Evolutionary conservation across 345 rosid genomes (phyloP).

Genomic region (Melaleuca quinquenervia): DNA sequence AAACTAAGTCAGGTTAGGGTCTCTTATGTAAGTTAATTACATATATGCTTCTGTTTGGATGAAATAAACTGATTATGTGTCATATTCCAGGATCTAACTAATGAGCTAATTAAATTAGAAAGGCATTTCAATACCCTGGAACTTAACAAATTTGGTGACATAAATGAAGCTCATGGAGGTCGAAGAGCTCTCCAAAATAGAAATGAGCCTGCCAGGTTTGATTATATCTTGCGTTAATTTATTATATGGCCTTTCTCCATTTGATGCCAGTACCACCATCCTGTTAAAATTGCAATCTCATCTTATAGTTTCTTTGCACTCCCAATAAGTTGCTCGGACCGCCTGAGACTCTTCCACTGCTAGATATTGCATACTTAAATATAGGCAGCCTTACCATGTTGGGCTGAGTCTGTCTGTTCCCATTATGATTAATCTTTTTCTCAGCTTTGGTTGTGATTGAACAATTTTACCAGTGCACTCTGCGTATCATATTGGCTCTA

Average conservation of each 20-base stretch:
- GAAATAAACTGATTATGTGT: not conserved
- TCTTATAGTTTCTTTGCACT: not conserved
- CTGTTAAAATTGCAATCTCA: not conserved
- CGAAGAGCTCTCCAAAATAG: slow-evolving; percentile 35
- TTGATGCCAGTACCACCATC: not conserved
- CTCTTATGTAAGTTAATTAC: not conserved
- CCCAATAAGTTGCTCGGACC: not conserved
- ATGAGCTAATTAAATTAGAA: slow-evolving; percentile 75
- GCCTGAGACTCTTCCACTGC: not conserved
- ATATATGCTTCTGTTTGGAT: not conserved
- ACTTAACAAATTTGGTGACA: slow-evolving; percentile 64
- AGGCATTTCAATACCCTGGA: slow-evolving; percentile 84
- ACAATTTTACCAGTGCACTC: not conserved
- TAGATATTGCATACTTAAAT: not conserved
- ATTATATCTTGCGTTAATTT: not conserved
- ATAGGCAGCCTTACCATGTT: not conserved
- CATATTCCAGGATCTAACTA: slow-evolving; percentile 62
- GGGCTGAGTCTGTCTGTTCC: not conserved
- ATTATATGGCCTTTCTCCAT: not conserved
- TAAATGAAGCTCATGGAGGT: slow-evolving; percentile 27
- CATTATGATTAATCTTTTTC: not conserved
- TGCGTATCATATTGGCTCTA: not conserved
- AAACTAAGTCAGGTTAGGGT: slow-evolving; percentile 53
- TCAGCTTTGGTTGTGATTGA: not conserved
- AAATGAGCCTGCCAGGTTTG: slow-evolving; percentile 62